Percentiles rank a stretch among this genome's conserved stretches.
phyloP scores from a whole-genome alignment of 176 grass and related monocot genomes.

The Juncus effusus region DNA sequence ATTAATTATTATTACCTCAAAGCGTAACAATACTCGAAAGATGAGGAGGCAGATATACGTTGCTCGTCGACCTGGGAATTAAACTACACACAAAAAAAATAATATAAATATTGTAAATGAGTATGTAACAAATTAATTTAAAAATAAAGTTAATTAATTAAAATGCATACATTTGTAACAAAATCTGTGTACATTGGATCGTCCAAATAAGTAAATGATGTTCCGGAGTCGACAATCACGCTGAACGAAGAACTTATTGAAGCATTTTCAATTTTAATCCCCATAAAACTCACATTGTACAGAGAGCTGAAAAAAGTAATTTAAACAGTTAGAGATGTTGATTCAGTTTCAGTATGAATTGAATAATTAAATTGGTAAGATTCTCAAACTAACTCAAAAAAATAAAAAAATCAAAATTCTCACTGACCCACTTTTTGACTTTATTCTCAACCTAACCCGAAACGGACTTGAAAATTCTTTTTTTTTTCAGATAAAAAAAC shows the following conservation, averaged over 20 bases:
- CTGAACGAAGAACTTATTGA: slow-evolving; percentile 33
- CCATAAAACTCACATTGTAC: slow-evolving; percentile 75
- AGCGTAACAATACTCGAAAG: slow-evolving; percentile 84
- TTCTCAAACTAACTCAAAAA: too few species aligned
- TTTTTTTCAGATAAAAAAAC: too few species aligned
- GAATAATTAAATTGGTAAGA: too few species aligned
- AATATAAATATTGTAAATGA: slow-evolving; percentile 1
- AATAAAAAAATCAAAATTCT: too few species aligned
- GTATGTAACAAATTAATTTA: not conserved
- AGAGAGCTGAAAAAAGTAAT: slow-evolving; percentile 39
- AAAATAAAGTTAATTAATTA: slow-evolving; percentile 2
- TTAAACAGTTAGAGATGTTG: too few species aligned
- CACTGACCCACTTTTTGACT: too few species aligned
- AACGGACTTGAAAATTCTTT: too few species aligned
- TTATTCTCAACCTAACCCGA: too few species aligned
- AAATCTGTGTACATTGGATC: slow-evolving; percentile 79
- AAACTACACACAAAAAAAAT: slow-evolving; percentile 47
- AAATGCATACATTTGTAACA: slow-evolving; percentile 55
- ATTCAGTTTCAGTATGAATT: too few species aligned
- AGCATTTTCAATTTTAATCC: slow-evolving; percentile 38
- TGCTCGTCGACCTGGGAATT: slow-evolving; percentile 49
- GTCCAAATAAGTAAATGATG: slow-evolving; percentile 68
- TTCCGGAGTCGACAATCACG: slow-evolving; percentile 80
- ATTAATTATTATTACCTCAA: slow-evolving; percentile 41
- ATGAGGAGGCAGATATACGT: slow-evolving; percentile 7